These are phyloP conservation scores for Fraxinus anomala DNA, from an alignment of 257 asterid species.

Conservation along the genomic window DNA sequence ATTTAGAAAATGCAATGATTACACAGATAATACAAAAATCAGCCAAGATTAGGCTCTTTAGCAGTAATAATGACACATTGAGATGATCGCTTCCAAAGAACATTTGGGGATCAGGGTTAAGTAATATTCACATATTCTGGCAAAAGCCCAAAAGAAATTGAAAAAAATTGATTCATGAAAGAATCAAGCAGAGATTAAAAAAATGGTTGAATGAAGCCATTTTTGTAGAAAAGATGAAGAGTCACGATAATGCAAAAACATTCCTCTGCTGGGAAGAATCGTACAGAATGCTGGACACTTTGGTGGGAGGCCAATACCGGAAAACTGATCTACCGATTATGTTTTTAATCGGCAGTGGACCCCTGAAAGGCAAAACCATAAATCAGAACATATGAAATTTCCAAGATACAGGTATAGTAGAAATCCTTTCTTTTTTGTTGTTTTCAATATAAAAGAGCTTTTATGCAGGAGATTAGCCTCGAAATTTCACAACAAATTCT, in stretches of 20 bases:
- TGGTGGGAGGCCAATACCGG: conserved; percentile 86
- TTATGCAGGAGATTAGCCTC: not conserved
- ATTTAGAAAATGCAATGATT: not conserved
- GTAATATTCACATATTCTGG: not conserved
- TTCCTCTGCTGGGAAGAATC: conserved; percentile 36
- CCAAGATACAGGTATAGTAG: not conserved
- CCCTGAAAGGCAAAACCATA: conserved; percentile 48
- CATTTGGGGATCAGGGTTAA: not conserved
- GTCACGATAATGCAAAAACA: conserved; percentile 47
- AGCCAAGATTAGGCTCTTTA: not conserved
- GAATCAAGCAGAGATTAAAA: not conserved
- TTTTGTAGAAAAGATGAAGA: not conserved
- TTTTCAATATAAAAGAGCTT: not conserved
- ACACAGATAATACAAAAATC: not conserved
- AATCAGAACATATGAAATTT: conserved; percentile 4
- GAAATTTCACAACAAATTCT: not conserved
- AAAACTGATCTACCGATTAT: conserved; percentile 70
- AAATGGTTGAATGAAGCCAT: not conserved
- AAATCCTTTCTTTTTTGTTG: not conserved
- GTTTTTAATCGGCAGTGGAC: conserved; percentile 68
- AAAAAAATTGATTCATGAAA: not conserved
- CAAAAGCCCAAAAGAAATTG: not conserved
- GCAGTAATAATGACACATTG: not conserved
- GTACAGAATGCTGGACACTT: conserved; percentile 49
- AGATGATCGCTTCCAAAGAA: not conserved